phyloP scores from a whole-genome alignment of 2,329 filamentous ascomycete genomes.

The Amesomyces nigricolor region DNA sequence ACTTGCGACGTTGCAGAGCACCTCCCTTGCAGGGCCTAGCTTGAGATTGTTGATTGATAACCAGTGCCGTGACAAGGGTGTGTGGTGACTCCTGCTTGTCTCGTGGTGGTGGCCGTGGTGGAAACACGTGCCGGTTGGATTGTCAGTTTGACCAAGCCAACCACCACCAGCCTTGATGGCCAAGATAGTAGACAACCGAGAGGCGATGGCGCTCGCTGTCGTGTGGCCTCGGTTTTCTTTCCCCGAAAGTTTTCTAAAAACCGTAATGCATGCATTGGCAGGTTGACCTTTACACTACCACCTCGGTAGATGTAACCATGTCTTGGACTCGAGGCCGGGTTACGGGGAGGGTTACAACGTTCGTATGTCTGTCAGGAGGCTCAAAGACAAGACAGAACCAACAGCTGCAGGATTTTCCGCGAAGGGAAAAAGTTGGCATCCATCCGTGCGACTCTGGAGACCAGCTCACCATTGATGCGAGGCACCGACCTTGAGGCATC shows the following conservation, averaged over 20 bases:
- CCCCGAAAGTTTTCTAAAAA: not conserved
- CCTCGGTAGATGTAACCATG: constrained; percentile 8
- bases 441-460: constrained; percentile 15
- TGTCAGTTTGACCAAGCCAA: too few relatives aligned
- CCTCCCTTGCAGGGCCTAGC: too few relatives aligned
- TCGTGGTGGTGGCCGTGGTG: too few relatives aligned
- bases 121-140: too few relatives aligned
- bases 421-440: constrained; percentile 9
- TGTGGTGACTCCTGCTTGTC: not conserved
- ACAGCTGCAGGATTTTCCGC: constrained; percentile 12
- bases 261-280: constrained; percentile 1
- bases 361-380: not conserved
- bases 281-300: constrained; percentile 3
- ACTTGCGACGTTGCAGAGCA: not conserved
- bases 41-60: too few relatives aligned
- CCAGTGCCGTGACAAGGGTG: not conserved
- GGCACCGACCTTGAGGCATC: too few relatives aligned
- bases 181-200: not conserved
- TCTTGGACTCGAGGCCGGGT: not conserved
- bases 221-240: not conserved
- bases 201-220: not conserved
- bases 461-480: not conserved
- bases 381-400: not conserved
- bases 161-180: too few relatives aligned
- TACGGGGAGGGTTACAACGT: not conserved